phyloP scores from a whole-genome alignment of 2,329 filamentous ascomycete species.

The Arthrinium phaeospermum region DNA sequence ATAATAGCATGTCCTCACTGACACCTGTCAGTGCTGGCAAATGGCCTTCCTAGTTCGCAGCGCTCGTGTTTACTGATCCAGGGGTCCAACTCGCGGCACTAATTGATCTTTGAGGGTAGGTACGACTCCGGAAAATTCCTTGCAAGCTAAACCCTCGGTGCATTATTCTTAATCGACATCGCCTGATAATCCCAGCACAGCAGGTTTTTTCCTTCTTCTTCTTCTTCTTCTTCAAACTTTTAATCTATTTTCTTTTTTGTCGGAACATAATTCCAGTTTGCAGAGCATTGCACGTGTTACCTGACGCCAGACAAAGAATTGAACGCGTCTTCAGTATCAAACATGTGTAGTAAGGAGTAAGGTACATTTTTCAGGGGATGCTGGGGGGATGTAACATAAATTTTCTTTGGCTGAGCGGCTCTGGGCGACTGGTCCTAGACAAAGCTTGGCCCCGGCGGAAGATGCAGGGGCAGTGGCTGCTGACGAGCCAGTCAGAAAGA shows the following conservation, averaged over 20 bases:
- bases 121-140: not conserved
- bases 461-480: constrained; percentile 14
- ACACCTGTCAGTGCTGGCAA: constrained; percentile 11
- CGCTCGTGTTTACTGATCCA: constrained; percentile 3
- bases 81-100: constrained; percentile 5
- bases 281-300: not conserved
- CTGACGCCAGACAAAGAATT: not conserved
- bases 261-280: not conserved
- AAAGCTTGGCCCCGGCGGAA: not conserved
- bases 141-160: not conserved
- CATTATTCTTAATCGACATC: not conserved
- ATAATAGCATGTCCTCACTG: constrained; percentile 11
- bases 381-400: not conserved
- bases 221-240: not conserved
- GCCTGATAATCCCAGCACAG: not conserved
- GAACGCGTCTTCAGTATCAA: not conserved
- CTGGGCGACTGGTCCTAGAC: not conserved
- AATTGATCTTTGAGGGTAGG: not conserved
- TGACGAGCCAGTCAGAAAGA: constrained; percentile 3
- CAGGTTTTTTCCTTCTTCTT: not conserved
- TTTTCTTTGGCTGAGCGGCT: not conserved
- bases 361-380: not conserved
- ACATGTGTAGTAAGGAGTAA: not conserved
- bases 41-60: not conserved
- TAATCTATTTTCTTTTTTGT: not conserved